Percentiles rank a stretch among this genome's conserved stretches.
Conservation (phyloP, 1,139 yeast species). For the Hansenula lynferdii region DNA sequence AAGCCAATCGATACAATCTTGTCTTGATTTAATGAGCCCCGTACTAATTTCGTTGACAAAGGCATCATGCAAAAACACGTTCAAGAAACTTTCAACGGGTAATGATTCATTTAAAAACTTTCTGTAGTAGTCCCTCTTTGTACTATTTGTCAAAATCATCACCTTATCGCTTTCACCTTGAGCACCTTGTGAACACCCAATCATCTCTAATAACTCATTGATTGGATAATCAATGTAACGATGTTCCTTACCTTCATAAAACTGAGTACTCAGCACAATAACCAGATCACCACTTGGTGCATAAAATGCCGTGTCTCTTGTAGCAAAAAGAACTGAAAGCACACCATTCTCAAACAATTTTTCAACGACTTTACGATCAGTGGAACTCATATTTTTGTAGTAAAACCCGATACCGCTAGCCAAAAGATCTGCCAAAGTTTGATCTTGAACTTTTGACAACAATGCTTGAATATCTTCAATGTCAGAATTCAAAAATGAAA, state of each 20-base stretch:
- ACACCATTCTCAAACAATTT: slow-evolving; percentile 45
- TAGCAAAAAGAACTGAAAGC: slow-evolving; percentile 49
- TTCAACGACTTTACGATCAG: slow-evolving; percentile 52
- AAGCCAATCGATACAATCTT: slow-evolving; percentile 88
- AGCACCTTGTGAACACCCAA: slow-evolving; percentile 49
- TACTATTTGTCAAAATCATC: slow-evolving; percentile 50
- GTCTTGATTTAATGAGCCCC: slow-evolving; percentile 60
- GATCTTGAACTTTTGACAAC: slow-evolving; percentile 43
- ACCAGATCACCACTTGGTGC: slow-evolving; percentile 53
- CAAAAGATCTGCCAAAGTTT: slow-evolving; percentile 38
- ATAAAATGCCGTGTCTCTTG: slow-evolving; percentile 49
- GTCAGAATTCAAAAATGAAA: slow-evolving; percentile 30
- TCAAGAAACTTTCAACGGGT: slow-evolving; percentile 79
- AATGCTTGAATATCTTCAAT: slow-evolving; percentile 38
- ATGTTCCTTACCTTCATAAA: slow-evolving; percentile 70
- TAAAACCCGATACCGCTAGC: slow-evolving; percentile 64
- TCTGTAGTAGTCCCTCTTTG: slow-evolving; percentile 59
- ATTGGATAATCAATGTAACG: slow-evolving; percentile 66
- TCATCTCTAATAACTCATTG: slow-evolving; percentile 65
- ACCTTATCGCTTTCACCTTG: slow-evolving; percentile 35
- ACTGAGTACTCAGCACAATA: slow-evolving; percentile 66
- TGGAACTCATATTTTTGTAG: slow-evolving; percentile 50
- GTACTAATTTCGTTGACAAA: slow-evolving; percentile 69
- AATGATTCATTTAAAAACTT: slow-evolving; percentile 70
- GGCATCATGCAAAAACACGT: slow-evolving; percentile 54